phyloP scores from a whole-genome alignment of 2,329 filamentous ascomycete species.

The Fonsecaea nubica region DNA sequence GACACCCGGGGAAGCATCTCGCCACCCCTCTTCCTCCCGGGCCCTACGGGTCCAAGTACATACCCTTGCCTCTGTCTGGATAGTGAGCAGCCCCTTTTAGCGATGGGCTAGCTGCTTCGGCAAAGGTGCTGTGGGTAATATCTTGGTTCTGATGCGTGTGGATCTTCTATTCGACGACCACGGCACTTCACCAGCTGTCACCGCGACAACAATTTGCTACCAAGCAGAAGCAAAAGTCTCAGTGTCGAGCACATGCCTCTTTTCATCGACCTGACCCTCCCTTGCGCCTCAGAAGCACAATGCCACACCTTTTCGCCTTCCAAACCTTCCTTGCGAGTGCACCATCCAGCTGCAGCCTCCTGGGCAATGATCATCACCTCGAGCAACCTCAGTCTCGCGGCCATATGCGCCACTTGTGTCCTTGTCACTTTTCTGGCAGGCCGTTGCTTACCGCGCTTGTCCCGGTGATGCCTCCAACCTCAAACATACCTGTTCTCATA shows the following conservation, averaged over 20 bases:
- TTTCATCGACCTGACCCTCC: not conserved
- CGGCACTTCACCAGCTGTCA: not conserved
- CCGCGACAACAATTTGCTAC: not conserved
- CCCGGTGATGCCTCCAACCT: slow-evolving; percentile 6
- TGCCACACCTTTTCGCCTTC: not conserved
- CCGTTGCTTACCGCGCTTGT: slow-evolving; percentile 14
- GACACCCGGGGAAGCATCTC: not conserved
- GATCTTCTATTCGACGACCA: not conserved
- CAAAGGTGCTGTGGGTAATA: not conserved
- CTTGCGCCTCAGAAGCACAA: not conserved
- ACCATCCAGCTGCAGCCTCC: not conserved
- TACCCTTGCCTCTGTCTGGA: not conserved
- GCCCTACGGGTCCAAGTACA: not conserved
- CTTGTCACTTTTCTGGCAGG: not conserved
- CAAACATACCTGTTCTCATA: not conserved
- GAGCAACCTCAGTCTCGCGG: not conserved
- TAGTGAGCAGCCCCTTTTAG: not conserved
- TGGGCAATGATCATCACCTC: slow-evolving; percentile 5
- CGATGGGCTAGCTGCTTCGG: slow-evolving; percentile 4
- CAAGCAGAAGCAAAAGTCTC: not conserved
- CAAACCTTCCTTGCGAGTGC: not conserved
- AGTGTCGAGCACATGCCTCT: not conserved
- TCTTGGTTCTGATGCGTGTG: slow-evolving; percentile 1
- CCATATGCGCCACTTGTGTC: not conserved
- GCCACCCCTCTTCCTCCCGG: not conserved